phyloP scores from a whole-genome alignment of 2,329 filamentous ascomycete species.

The Calonectria fujianensis region DNA sequence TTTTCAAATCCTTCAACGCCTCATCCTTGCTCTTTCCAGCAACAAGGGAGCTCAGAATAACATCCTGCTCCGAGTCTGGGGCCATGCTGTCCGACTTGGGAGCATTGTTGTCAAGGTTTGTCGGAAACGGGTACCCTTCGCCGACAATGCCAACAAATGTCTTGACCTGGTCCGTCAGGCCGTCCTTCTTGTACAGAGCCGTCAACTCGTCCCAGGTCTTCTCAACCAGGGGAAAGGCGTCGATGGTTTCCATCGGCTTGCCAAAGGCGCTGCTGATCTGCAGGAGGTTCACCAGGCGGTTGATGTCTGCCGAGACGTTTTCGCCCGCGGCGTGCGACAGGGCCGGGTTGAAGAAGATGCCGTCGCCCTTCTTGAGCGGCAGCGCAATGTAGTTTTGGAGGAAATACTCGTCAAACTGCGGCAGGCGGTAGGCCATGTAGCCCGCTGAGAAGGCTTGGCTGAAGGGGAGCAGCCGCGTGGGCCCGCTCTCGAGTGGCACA shows the following conservation, averaged over 20 bases:
- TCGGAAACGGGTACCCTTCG: constrained; percentile 78
- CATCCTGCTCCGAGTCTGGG: constrained; percentile 74
- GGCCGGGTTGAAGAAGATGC: constrained; percentile 78
- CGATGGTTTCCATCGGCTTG: constrained; percentile 78
- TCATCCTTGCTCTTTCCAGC: constrained; percentile 62
- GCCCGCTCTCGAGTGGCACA: constrained; percentile 75
- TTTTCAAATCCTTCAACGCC: constrained; percentile 64
- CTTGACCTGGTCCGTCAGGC: constrained; percentile 64
- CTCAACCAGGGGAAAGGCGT: constrained; percentile 69
- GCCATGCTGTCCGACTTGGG: constrained; percentile 76
- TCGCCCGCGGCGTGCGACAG: constrained; percentile 78
- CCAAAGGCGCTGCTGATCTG: constrained; percentile 78
- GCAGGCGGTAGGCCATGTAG: constrained; percentile 73
- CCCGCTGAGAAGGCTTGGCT: constrained; percentile 75
- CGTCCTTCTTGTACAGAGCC: constrained; percentile 57
- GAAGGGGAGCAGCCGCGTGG: constrained; percentile 77
- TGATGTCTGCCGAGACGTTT: constrained; percentile 68
- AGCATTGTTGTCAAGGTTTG: constrained; percentile 75
- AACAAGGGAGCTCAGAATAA: constrained; percentile 67
- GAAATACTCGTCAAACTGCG: constrained; percentile 74
- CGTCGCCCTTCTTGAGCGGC: constrained; percentile 73
- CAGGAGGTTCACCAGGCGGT: constrained; percentile 76
- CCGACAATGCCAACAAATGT: constrained; percentile 71
- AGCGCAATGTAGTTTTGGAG: constrained; percentile 70
- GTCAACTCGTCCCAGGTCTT: constrained; percentile 65